These are phyloP conservation scores for Scedosporium aurantiacum DNA, from an alignment of 2,329 filamentous ascomycete genomes.

Conservation along the genomic window DNA sequence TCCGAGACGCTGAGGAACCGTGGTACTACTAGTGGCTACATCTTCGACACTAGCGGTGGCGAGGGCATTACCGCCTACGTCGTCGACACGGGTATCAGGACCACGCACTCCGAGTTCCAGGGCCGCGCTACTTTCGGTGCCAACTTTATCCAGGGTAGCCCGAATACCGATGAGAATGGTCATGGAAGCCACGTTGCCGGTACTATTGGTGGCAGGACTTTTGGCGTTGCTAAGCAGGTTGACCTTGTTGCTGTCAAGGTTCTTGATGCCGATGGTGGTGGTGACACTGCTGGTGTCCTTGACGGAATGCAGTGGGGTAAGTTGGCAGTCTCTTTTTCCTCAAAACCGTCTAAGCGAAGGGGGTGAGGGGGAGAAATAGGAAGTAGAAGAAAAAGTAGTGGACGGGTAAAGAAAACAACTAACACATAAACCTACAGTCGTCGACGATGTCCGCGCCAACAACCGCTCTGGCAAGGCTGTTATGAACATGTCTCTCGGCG, in stretches of 20 bases:
- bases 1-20: constrained; percentile 21
- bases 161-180: constrained; percentile 46
- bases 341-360: background rate
- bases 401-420: background rate
- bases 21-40: constrained; percentile 24
- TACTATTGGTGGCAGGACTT: constrained; percentile 48
- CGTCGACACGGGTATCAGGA: constrained; percentile 53
- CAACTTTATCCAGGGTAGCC: constrained; percentile 36
- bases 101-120: constrained; percentile 44
- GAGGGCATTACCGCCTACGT: constrained; percentile 50
- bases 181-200: constrained; percentile 56
- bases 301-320: constrained; percentile 44
- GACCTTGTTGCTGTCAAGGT: constrained; percentile 50
- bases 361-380: no score
- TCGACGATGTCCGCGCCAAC: constrained; percentile 30
- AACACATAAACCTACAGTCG: constrained; percentile 19
- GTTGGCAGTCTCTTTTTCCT: constrained; percentile 6
- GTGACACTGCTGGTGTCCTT: constrained; percentile 33
- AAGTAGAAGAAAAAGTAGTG: background rate
- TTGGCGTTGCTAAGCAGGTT: constrained; percentile 50
- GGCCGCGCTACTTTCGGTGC: constrained; percentile 41
- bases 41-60: constrained; percentile 42
- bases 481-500: constrained; percentile 54
- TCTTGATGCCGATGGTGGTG: constrained; percentile 31
- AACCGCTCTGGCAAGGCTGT: constrained; percentile 40